phyloP scores from a whole-genome alignment of 2,329 filamentous ascomycete genomes.

The Paraphoma sp. region DNA sequence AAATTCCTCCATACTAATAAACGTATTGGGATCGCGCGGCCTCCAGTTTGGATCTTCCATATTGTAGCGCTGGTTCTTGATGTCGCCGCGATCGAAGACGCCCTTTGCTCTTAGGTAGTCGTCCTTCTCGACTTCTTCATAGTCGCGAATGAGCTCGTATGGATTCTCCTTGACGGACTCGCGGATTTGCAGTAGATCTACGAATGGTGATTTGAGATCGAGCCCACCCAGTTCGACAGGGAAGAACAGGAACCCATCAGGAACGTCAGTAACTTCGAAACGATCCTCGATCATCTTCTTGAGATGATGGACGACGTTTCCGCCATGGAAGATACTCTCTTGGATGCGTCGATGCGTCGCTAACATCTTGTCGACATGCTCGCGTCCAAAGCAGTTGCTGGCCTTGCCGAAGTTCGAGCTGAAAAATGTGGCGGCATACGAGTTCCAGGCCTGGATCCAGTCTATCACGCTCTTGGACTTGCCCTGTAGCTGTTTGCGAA shows the following conservation, averaged over 20 bases:
- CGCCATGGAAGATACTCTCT: constrained; percentile 52
- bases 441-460: constrained; percentile 57
- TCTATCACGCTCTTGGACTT: constrained; percentile 42
- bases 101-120: constrained; percentile 43
- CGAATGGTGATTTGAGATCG: constrained; percentile 59
- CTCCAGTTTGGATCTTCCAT: constrained; percentile 14
- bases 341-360: constrained; percentile 59
- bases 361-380: constrained; percentile 62
- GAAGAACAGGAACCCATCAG: constrained; percentile 61
- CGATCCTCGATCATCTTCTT: constrained; percentile 59
- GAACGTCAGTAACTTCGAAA: constrained; percentile 58
- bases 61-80: constrained; percentile 3
- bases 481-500: constrained; percentile 35
- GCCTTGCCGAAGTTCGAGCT: constrained; percentile 60
- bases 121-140: constrained; percentile 37
- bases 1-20: constrained; percentile 39
- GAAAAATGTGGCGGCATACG: constrained; percentile 61
- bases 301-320: constrained; percentile 42
- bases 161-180: constrained; percentile 39
- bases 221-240: constrained; percentile 60
- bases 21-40: constrained; percentile 11
- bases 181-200: constrained; percentile 55
- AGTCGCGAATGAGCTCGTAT: constrained; percentile 54
- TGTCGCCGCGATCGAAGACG: constrained; percentile 37
- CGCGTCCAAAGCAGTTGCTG: constrained; percentile 60